phyloP scores from a whole-genome alignment of 768 basidiomycete genomes.

The Pleurotus giganteus region DNA sequence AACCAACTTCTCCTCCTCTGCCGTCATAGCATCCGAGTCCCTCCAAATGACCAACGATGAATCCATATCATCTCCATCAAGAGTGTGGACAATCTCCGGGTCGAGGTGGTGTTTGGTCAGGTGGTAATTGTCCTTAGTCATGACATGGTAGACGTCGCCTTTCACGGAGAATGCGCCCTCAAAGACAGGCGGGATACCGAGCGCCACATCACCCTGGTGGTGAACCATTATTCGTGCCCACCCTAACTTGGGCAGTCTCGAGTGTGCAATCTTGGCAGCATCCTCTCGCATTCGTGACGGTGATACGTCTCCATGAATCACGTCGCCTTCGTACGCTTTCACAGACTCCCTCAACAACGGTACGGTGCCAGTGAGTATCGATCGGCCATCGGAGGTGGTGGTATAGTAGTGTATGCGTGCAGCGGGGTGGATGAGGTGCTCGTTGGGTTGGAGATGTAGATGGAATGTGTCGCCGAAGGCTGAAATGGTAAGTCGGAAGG shows the following conservation, averaged over 20 bases:
- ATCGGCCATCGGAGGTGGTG: constrained; percentile 46
- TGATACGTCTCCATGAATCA: constrained; percentile 55
- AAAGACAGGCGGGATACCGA: constrained; percentile 53
- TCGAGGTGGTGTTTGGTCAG: constrained; percentile 59
- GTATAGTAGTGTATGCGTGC: constrained; percentile 69
- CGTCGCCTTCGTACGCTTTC: constrained; percentile 73
- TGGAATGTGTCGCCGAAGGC: constrained; percentile 66
- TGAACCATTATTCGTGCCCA: constrained; percentile 81
- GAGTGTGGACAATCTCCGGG: constrained; percentile 38
- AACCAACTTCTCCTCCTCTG: constrained; percentile 41
- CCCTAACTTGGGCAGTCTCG: constrained; percentile 50
- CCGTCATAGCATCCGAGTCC: constrained; percentile 63
- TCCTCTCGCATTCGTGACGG: constrained; percentile 60
- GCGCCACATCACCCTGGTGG: constrained; percentile 49
- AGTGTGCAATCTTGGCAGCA: constrained; percentile 50
- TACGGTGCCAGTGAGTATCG: constrained; percentile 49
- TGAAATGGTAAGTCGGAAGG: constrained; percentile 65
- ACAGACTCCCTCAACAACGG: constrained; percentile 65
- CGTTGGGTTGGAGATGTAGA: constrained; percentile 76
- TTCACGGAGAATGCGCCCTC: constrained; percentile 75
- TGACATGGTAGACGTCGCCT: constrained; percentile 68
- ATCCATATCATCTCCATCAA: constrained; percentile 38
- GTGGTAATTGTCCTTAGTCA: constrained; percentile 69
- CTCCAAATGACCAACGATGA: constrained; percentile 68
- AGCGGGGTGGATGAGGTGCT: constrained; percentile 74